These are phyloP conservation scores for Monosporozyma aerobia DNA, from an alignment of 805 yeast species.

Conservation along the genomic window DNA sequence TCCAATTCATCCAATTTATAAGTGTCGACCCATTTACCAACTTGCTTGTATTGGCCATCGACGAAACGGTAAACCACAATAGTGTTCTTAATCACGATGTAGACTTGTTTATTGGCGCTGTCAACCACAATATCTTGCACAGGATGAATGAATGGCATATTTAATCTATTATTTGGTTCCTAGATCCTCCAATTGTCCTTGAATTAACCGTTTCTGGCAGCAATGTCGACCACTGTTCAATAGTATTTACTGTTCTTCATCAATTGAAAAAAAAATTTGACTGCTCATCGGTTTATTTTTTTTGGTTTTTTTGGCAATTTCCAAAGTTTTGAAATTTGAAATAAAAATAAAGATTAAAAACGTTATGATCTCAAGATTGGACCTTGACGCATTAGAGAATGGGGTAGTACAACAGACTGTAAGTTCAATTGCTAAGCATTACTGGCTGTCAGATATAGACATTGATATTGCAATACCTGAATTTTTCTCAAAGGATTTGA, in stretches of 20 bases:
- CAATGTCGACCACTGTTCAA: not conserved
- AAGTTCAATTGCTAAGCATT: not conserved
- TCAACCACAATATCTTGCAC: constrained; percentile 48
- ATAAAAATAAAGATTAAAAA: not conserved
- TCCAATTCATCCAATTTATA: constrained; percentile 33
- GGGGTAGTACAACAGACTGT: not conserved
- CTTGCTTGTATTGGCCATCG: constrained; percentile 26
- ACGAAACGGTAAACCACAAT: constrained; percentile 42
- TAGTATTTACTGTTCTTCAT: not conserved
- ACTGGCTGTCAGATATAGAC: not conserved
- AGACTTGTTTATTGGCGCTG: constrained; percentile 39
- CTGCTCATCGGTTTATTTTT: not conserved
- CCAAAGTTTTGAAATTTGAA: not conserved
- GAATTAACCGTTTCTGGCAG: not conserved
- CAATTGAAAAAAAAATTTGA: not conserved
- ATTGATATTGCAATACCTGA: not conserved
- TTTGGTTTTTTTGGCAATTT: not conserved
- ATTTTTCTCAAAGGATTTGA: no score
- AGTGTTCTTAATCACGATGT: constrained; percentile 49
- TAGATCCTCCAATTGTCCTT: not conserved
- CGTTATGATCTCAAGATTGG: not conserved
- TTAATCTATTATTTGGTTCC: not conserved
- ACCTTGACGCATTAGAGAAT: not conserved
- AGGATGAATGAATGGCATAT: constrained; percentile 50
- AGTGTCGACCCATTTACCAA: constrained; percentile 58